Conservation (phyloP, 441 rosid species). For the Mallotus repandus region DNA sequence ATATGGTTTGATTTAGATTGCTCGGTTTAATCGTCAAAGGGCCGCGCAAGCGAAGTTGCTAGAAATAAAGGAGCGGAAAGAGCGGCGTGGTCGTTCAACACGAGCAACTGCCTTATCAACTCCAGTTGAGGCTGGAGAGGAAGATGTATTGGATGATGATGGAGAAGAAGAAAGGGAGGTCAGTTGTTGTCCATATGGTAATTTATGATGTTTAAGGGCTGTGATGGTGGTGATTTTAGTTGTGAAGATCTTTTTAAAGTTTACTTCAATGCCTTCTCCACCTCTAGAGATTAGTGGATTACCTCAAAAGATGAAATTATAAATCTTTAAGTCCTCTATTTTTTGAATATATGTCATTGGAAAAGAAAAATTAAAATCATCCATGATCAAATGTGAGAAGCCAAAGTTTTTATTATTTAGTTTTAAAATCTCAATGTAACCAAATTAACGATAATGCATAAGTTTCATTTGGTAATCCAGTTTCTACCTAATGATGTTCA, state of each 20-base stretch:
- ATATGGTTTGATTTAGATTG: constrained; percentile 48
- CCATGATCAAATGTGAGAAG: no score
- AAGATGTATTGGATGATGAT: constrained; percentile 76
- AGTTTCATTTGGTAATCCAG: neutral
- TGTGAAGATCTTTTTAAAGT: neutral
- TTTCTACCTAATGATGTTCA: neutral
- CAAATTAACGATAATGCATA: no score
- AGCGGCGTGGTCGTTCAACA: constrained; percentile 73
- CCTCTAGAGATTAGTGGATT: neutral
- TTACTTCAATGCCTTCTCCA: neutral
- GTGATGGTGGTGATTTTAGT: neutral
- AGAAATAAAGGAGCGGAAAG: constrained; percentile 84
- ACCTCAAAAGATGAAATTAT: neutral
- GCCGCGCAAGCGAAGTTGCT: constrained; percentile 80
- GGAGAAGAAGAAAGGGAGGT: constrained; percentile 98
- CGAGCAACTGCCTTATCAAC: constrained; percentile 76
- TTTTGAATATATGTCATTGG: neutral
- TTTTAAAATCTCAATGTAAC: no score
- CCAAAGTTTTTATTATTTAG: no score
- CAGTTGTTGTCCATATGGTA: constrained; percentile 23
- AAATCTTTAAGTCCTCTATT: no score
- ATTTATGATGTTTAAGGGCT: neutral
- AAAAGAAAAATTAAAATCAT: no score
- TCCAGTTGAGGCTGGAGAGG: constrained; percentile 85
- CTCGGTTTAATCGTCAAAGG: constrained; percentile 76